Evolutionary conservation across 2,329 filamentous ascomycete genomes (phyloP).

Genomic region (Acrocalymma vagum): DNA sequence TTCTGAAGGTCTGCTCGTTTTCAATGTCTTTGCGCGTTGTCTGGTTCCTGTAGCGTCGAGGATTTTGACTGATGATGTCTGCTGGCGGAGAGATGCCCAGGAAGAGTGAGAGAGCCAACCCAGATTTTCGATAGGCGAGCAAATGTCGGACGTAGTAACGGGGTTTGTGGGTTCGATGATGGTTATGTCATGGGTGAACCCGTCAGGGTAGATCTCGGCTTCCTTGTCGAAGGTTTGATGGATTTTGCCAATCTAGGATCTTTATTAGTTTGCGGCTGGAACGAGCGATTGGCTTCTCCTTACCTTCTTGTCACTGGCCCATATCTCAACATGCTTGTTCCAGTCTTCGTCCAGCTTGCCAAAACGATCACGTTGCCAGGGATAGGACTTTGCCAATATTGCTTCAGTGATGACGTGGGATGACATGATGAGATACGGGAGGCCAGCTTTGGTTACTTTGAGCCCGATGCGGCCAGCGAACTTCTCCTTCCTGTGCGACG

Average conservation of each 20-base stretch:
- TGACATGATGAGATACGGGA: constrained; percentile 26
- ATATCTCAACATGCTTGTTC: constrained; percentile 29
- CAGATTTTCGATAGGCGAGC: constrained; percentile 14
- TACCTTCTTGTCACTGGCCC: constrained; percentile 25
- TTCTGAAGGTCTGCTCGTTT: constrained; percentile 16
- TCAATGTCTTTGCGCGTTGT: constrained; percentile 17
- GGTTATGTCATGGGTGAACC: constrained; percentile 26
- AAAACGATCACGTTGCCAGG: constrained; percentile 8
- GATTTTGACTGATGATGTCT: constrained; percentile 18
- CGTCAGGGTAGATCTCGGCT: constrained; percentile 23
- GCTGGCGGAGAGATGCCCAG: constrained; percentile 22
- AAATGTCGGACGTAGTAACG: constrained; percentile 9
- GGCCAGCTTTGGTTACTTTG: constrained; percentile 13
- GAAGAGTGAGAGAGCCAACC: constrained; percentile 21
- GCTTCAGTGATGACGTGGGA: constrained; percentile 31
- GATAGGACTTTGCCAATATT: constrained; percentile 23
- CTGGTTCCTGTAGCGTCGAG: constrained; percentile 16
- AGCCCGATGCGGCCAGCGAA: constrained; percentile 24
- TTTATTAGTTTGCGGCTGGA: neutral
- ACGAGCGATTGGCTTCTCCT: neutral
- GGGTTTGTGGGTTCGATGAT: constrained; percentile 17
- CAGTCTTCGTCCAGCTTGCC: constrained; percentile 21
- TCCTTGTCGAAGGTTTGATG: constrained; percentile 22
- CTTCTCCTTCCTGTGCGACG: constrained; percentile 16
- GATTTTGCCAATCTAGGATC: constrained; percentile 22